Conservation (phyloP, 2,329 filamentous ascomycete species). For the Ophiocordyceps camponoti-floridani region DNA sequence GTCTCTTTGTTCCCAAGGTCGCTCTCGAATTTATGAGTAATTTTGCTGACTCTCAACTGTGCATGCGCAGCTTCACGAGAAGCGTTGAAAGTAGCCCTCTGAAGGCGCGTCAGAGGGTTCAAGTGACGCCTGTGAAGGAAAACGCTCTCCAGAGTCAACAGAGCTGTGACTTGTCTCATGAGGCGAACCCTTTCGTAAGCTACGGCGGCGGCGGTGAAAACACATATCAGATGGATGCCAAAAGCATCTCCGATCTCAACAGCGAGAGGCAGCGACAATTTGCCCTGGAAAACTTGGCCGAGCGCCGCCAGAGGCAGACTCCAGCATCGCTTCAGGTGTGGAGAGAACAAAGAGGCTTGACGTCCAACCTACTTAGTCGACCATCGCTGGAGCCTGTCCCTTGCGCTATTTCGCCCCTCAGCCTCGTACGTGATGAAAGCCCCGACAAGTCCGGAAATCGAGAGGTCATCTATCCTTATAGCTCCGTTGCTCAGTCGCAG, state of each 20-base stretch:
- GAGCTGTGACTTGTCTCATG: not conserved
- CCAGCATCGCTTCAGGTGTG: constrained; percentile 11
- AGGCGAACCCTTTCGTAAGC: not conserved
- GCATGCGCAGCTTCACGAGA: constrained; percentile 12
- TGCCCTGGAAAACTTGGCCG: constrained; percentile 9
- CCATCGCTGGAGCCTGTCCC: constrained; percentile 5
- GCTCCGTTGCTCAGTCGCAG: not conserved
- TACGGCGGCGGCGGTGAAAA: constrained; percentile 1
- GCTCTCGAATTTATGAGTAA: not conserved
- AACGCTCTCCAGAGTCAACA: not conserved
- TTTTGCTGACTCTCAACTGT: constrained; percentile 2
- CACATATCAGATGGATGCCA: constrained; percentile 2
- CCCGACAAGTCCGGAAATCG: not conserved
- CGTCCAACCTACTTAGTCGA: not conserved
- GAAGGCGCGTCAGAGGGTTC: constrained; percentile 5
- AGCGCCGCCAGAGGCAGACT: constrained; percentile 10
- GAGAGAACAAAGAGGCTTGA: constrained; percentile 2
- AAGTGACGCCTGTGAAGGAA: not conserved
- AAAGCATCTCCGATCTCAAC: constrained; percentile 15
- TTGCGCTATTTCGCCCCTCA: constrained; percentile 12
- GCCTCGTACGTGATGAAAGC: not conserved
- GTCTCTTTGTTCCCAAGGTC: constrained; percentile 2
- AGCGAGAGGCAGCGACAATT: constrained; percentile 6
- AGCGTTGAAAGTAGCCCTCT: constrained; percentile 11
- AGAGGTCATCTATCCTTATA: not conserved